Evolutionary conservation across 2,329 filamentous ascomycete genomes (phyloP), one percentile per base, ranked within the genome.

Genomic region (Aspergillus pseudoglaucus): DNA sequence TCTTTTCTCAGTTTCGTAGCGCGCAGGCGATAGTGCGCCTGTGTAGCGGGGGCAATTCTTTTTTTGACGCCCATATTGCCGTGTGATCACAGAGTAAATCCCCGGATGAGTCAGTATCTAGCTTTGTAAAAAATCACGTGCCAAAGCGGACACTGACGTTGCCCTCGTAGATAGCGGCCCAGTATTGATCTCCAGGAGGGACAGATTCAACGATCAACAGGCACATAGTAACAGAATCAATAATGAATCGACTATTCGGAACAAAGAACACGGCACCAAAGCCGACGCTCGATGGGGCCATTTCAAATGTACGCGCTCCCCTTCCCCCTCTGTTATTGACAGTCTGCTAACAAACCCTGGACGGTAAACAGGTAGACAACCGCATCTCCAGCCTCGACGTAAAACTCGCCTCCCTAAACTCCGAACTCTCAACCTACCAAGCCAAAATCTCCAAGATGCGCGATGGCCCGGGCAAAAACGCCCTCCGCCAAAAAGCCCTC

Each of bases 191-290:
- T 27, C 25, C 25, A 27, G 10, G 8, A 9, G 9, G 25, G 25
- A 27, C 25, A 27, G 8, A 27, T 9, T 9, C 8, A 27, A 27
- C 25, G 25, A 27, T 10, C 25, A 27, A 27, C 25, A 10, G 25
- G 3, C 25, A 27, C 4, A 9, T 7, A 27, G 22, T 5, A 22
- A 22, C 4, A 22, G 10, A 33, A 33, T 33, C 17, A 70, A 77
- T 47, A 54, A 97, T 98, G 93, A 97, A 98, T 70, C 88, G 93
- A 61, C 80, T 98, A 59, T 98, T 98, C 69, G 93, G 93, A 66
- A 81, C 85, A 59, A 93, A 90, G 74, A 85, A 81, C 72, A 84
- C 87, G 56, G 84, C 84, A 53, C 90, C 93, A 47, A 97, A 97
- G 73, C 89, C 93, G 12, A 91, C 87, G 44, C 87, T 96, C 58